Evolutionary conservation across 78 protist genomes (phyloP).

Genomic region (Dictyostelium purpureum): DNA sequence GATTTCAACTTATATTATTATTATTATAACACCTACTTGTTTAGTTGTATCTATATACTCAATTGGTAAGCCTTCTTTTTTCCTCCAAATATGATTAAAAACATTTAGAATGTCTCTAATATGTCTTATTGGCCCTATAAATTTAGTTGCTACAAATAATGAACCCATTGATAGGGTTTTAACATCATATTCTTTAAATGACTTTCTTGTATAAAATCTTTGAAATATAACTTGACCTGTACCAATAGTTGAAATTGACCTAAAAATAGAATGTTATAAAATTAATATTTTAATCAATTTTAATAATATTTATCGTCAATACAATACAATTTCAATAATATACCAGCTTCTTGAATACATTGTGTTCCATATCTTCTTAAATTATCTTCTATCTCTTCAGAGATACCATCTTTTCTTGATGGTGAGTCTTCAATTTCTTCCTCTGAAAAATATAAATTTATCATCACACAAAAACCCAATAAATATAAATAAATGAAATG

Average conservation of each 20-base stretch:
- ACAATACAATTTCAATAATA: slow-evolving; percentile 40
- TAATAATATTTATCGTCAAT: neutral
- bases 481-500: too few species aligned
- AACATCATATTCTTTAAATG: slow-evolving; percentile 77
- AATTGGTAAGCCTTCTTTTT: neutral
- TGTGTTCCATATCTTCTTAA: slow-evolving; percentile 37
- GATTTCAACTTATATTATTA: neutral
- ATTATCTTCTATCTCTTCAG: slow-evolving; percentile 28
- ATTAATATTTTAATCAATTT: neutral
- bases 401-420: slow-evolving; percentile 49
- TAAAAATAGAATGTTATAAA: neutral
- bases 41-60: slow-evolving; percentile 52
- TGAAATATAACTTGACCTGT: slow-evolving; percentile 92
- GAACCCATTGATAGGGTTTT: slow-evolving; percentile 41
- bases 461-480: neutral
- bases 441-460: slow-evolving; percentile 40
- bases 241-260: slow-evolving; percentile 91
- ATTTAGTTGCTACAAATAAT: slow-evolving; percentile 38
- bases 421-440: slow-evolving; percentile 74
- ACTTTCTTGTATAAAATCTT: slow-evolving; percentile 86
- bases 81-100: slow-evolving; percentile 27
- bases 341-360: slow-evolving; percentile 80
- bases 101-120: slow-evolving; percentile 52
- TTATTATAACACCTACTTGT: neutral
- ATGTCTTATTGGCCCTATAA: slow-evolving; percentile 2